Percentiles rank a stretch among this genome's conserved stretches.
Conservation (phyloP, 164 flowering plant species). For the Piper longum region DNA sequence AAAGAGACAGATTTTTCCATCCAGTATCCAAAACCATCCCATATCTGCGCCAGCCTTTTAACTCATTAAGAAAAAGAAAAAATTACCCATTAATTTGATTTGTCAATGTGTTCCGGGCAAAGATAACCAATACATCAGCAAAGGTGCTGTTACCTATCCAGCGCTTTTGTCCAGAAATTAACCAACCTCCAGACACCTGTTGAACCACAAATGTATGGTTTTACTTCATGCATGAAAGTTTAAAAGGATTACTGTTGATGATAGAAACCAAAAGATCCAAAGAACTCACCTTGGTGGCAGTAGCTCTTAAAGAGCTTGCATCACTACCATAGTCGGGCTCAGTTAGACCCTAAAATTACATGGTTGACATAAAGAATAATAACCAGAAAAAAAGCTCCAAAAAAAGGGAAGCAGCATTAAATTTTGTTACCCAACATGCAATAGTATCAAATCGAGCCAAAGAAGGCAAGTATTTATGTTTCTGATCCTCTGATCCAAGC, state of each 20-base stretch:
- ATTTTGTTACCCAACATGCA: conserved; percentile 73
- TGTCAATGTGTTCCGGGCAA: conserved; percentile 70
- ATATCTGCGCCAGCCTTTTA: background rate
- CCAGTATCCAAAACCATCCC: background rate
- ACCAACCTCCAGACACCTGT: conserved; percentile 92
- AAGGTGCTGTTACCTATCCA: conserved; percentile 99
- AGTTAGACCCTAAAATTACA: conserved; percentile 48
- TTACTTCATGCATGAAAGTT: background rate
- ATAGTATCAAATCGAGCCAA: conserved; percentile 51
- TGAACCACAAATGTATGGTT: background rate
- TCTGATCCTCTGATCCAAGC: conserved; percentile 86
- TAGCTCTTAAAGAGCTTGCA: conserved; percentile 76
- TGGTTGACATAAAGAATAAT: conserved; percentile 1
- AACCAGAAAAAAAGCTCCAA: background rate
- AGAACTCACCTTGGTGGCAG: conserved; percentile 63
- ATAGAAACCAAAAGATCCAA: background rate
- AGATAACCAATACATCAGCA: conserved; percentile 77
- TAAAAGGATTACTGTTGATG: too few relatives aligned
- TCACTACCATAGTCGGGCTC: conserved; percentile 97
- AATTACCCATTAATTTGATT: conserved; percentile 86
- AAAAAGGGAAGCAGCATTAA: background rate
- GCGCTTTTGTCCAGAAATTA: conserved; percentile 87
- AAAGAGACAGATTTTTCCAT: background rate
- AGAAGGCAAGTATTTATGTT: conserved; percentile 79
- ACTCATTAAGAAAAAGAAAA: background rate